These are phyloP conservation scores for Lactarius akahatsu DNA, from an alignment of 768 basidiomycete species.

Conservation along the genomic window DNA sequence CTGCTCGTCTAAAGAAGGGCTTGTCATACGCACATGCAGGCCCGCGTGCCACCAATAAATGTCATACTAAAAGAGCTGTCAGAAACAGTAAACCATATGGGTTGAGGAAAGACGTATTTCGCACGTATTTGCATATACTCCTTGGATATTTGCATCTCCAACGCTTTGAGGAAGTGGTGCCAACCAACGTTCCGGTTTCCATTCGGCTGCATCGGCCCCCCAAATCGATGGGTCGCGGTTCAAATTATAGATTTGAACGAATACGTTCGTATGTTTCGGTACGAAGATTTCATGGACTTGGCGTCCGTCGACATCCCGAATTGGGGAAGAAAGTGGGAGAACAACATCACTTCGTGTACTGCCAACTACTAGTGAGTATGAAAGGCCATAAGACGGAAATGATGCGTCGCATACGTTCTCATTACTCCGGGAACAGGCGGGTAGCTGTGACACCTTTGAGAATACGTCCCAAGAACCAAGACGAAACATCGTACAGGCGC, in stretches of 20 bases:
- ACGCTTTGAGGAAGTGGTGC: neutral
- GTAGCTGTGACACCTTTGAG: neutral
- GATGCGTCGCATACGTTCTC: neutral
- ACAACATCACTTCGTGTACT: neutral
- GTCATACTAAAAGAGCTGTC: no score
- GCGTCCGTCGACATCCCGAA: neutral
- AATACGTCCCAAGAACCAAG: neutral
- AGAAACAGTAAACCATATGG: no score
- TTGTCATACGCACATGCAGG: neutral
- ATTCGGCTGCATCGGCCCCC: neutral
- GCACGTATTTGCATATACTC: neutral
- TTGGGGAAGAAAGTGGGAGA: neutral
- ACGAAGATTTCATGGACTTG: neutral
- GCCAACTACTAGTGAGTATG: neutral
- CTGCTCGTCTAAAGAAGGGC: neutral
- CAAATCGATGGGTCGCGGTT: neutral
- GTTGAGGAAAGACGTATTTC: no score
- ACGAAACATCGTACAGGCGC: conserved; percentile 28
- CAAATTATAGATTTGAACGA: neutral
- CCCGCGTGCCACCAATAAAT: no score
- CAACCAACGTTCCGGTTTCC: neutral
- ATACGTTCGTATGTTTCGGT: neutral
- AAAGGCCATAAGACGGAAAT: neutral
- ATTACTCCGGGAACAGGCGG: neutral
- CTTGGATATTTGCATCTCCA: neutral